A percentile compares a stretch with the other conserved stretches of the same genome.
These are phyloP conservation scores for Epichloe sylvatica DNA, from an alignment of 2,329 filamentous ascomycete genomes.

Conservation along the genomic window DNA sequence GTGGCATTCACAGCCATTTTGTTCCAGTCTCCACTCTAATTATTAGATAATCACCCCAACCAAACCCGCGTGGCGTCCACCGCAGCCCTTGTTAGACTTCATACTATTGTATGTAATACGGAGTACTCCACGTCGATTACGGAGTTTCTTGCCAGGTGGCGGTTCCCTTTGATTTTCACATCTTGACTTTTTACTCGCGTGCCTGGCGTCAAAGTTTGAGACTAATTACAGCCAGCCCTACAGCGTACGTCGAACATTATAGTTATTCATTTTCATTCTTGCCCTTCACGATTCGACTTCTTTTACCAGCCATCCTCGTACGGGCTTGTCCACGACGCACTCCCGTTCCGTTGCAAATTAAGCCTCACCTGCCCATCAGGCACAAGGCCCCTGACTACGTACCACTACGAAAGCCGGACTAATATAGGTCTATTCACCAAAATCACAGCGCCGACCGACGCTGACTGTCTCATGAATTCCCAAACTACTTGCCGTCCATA, in stretches of 20 bases:
- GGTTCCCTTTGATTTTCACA: not conserved
- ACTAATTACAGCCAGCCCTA: not conserved
- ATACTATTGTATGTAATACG: too few species aligned
- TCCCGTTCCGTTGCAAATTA: not conserved
- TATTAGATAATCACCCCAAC: too few species aligned
- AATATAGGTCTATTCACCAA: not conserved
- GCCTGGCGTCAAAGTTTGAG: not conserved
- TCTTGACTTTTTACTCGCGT: not conserved
- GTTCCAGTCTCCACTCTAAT: too few species aligned
- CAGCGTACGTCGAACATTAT: not conserved
- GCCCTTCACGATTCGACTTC: not conserved
- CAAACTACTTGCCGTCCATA: conserved; percentile 2
- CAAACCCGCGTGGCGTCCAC: not conserved
- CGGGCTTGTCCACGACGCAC: not conserved
- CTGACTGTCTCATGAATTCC: conserved; percentile 4
- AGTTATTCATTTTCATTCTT: not conserved
- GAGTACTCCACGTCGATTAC: not conserved
- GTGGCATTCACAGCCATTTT: too few species aligned
- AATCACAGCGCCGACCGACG: not conserved
- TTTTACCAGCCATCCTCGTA: not conserved
- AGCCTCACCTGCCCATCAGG: not conserved
- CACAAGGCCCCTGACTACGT: not conserved
- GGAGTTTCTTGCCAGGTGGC: not conserved
- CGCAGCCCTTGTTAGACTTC: not conserved
- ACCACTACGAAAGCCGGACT: not conserved